Evolutionary conservation across 495 filamentous ascomycete genomes (phyloP).

Genomic region (Neurospora sp.): DNA sequence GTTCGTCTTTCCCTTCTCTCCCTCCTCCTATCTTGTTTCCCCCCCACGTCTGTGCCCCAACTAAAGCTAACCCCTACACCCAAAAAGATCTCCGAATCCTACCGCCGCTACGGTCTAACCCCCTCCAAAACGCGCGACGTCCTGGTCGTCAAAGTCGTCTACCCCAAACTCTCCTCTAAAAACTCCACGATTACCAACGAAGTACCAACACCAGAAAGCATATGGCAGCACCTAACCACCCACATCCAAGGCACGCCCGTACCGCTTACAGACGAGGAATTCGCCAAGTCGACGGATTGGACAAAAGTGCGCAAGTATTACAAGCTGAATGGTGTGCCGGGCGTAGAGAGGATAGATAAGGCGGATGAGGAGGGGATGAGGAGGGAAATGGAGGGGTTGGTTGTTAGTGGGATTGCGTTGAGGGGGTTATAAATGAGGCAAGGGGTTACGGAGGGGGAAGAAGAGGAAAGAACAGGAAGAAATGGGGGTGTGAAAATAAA

Average conservation of each 20-base stretch:
- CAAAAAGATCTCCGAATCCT: conserved; percentile 64
- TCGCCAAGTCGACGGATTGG: conserved; percentile 52
- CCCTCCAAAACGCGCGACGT: conserved; percentile 54
- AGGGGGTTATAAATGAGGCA: conserved; percentile 39
- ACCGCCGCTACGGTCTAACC: conserved; percentile 74
- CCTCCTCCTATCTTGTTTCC: not conserved
- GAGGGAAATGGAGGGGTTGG: conserved; percentile 48
- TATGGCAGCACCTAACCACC: conserved; percentile 51
- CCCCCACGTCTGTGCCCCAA: too few species aligned
- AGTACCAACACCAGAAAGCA: conserved; percentile 38
- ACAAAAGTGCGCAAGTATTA: conserved; percentile 71
- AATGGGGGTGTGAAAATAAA: not conserved
- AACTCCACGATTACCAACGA: conserved; percentile 2
- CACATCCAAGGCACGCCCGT: conserved; percentile 53
- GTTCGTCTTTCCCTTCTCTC: conserved; percentile 32
- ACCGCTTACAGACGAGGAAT: conserved; percentile 51
- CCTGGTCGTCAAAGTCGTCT: conserved; percentile 62
- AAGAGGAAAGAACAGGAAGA: not conserved
- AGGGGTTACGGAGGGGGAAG: not conserved
- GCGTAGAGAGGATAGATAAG: conserved; percentile 21
- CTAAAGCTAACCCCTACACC: not conserved
- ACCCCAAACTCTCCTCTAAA: conserved; percentile 1
- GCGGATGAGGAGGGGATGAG: conserved; percentile 24
- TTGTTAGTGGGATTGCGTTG: conserved; percentile 66
- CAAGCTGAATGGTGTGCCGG: conserved; percentile 53